A percentile compares a stretch with the other conserved stretches of the same genome.
Conservation (phyloP, 2,329 filamentous ascomycete genomes). For the Ceratocystis colombiana region DNA sequence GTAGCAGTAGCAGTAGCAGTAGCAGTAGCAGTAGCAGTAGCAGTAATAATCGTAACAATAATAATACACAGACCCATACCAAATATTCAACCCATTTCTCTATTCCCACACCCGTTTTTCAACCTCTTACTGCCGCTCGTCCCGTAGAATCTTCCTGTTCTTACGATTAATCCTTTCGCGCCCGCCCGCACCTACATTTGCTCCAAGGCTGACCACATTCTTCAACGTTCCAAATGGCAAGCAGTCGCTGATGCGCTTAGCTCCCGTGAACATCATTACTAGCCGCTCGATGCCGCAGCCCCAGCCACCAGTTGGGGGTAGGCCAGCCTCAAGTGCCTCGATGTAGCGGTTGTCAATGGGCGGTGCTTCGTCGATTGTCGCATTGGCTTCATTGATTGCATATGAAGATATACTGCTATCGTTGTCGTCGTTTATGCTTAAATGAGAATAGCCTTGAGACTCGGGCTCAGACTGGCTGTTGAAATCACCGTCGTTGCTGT, state of each 20-base stretch:
- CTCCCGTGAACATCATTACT: conserved; percentile 79
- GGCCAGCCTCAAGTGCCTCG: conserved; percentile 70
- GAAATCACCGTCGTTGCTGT: background rate
- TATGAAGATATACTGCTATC: background rate
- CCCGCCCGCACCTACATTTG: conserved; percentile 26
- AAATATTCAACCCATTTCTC: background rate
- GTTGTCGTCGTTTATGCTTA: background rate
- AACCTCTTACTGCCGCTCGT: background rate
- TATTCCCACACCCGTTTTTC: background rate
- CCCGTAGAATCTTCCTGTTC: conserved; percentile 16
- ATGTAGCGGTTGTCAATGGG: conserved; percentile 71
- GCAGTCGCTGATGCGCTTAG: conserved; percentile 71
- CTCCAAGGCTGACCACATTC: conserved; percentile 46
- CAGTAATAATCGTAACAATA: conserved; percentile 10
- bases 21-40: background rate
- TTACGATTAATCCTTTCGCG: conserved; percentile 23
- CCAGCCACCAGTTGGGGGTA: conserved; percentile 96
- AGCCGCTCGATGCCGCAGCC: conserved; percentile 85
- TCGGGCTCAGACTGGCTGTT: background rate
- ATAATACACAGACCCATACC: background rate
- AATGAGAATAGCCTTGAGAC: background rate
- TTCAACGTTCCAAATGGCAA: conserved; percentile 79
- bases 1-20: background rate
- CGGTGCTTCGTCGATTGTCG: conserved; percentile 33
- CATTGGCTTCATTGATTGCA: background rate